These are phyloP conservation scores for Tuber borchii DNA, from an alignment of 495 filamentous ascomycete genomes.

Conservation along the genomic window DNA sequence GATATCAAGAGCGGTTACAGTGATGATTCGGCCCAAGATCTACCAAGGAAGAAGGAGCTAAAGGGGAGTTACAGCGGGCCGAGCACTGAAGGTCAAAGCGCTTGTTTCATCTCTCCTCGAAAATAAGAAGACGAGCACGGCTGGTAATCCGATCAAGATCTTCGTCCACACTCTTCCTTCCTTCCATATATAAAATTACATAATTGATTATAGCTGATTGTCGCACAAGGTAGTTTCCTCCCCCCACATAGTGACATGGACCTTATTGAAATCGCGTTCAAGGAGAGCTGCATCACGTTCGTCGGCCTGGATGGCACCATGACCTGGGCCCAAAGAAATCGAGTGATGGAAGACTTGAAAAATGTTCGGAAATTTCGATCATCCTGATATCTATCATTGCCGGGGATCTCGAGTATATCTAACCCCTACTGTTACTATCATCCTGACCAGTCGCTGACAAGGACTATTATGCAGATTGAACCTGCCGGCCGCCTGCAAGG, in stretches of 20 bases:
- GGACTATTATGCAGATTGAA: conserved; percentile 53
- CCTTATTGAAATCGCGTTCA: conserved; percentile 78
- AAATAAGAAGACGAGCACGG: conserved; percentile 31
- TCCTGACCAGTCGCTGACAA: conserved; percentile 14
- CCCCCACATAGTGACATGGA: conserved; percentile 85
- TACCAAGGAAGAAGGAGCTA: conserved; percentile 41
- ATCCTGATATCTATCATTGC: conserved; percentile 89
- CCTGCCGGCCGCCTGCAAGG: conserved; percentile 72
- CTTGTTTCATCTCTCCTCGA: conserved; percentile 61
- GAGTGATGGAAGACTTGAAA: conserved; percentile 64
- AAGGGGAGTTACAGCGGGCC: conserved; percentile 63
- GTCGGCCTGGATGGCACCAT: conserved; percentile 83
- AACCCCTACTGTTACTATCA: not conserved
- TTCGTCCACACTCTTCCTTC: conserved; percentile 46
- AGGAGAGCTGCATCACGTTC: conserved; percentile 58
- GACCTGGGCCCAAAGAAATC: conserved; percentile 61
- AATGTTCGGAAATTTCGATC: conserved; percentile 63
- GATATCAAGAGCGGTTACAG: conserved; percentile 61
- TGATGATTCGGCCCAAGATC: conserved; percentile 52
- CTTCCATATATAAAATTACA: conserved; percentile 45
- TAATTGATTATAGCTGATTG: conserved; percentile 77
- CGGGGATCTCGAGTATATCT: conserved; percentile 65
- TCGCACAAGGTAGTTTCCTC: conserved; percentile 75
- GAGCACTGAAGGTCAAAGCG: conserved; percentile 80
- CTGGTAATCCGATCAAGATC: conserved; percentile 48